Evolutionary conservation across 2,329 filamentous ascomycete genomes (phyloP), one percentile per base, ranked within the genome.

Genomic region (Diaporthe velutina): DNA sequence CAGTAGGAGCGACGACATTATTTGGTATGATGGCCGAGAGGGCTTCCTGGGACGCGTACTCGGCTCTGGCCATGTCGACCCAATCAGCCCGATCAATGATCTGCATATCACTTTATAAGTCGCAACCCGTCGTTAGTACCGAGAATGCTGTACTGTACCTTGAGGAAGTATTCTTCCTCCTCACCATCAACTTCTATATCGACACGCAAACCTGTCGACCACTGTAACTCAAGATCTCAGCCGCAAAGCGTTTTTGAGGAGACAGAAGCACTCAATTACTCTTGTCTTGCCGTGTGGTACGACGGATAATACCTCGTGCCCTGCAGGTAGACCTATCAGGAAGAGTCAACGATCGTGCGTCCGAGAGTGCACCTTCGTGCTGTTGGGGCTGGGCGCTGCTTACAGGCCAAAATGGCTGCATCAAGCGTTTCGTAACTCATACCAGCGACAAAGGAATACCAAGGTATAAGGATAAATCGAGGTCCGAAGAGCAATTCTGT

Each of bases 241-340:
- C 45, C 30, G 22, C 12, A 35, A 38, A 15, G 25, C 17, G n/a
- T 30, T 19, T 19, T 19, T 13, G 12, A 5, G n/a, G n/a, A 8
- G 15, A 52, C 19, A 1, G 4, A 40, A 55, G 35, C 7, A 42
- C 4, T 6, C 2, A 76, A 67, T 68, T 75, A 68, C 76, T 73
- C 66, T 77, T 76, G 72, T 76, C 70, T 74, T 64, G 5, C 77
- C 79, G 22, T 78, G 78, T 3, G 76, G 74, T 2, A 54, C 76
- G 15, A 79, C 77, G n/a, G 77, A 79, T 9, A 78, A 54, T 6
- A 78, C 76, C 42, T 75, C 54, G 50, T 75, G 73, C 9, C 74
- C 75, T 13, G 73, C 54, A 15, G 77, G 77, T 5, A 78, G 74
- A n/a, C 57, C 77, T 78, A 48, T 9, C 10, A 28, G 25, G 15